A percentile compares a stretch with the other conserved stretches of the same genome.
These are phyloP conservation scores for Cutaneotrichosporon cyanovorans DNA, from an alignment of 1,284 basidiomycete genomes.

Conservation along the genomic window DNA sequence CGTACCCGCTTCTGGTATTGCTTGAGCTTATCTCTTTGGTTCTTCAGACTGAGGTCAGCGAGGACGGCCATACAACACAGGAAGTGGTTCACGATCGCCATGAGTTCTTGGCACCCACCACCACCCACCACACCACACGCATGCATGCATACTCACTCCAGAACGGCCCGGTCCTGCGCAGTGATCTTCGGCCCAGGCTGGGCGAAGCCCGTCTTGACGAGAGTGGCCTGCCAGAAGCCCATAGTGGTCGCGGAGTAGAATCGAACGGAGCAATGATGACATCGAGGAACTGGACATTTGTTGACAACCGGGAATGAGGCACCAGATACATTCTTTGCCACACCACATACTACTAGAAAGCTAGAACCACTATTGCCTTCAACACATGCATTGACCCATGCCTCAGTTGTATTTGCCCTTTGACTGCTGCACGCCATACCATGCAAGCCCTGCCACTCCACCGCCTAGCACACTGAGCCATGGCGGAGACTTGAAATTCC, in stretches of 20 bases:
- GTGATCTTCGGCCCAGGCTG: conserved; percentile 86
- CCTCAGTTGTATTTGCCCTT: no score
- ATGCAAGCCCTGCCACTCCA: conserved; percentile 43
- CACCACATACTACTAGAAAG: no score
- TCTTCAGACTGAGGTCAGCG: conserved; percentile 60
- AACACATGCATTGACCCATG: no score
- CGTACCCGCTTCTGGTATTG: conserved; percentile 88
- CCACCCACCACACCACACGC: no score
- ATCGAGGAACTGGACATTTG: no score
- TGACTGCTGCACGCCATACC: conserved; percentile 41
- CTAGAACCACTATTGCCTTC: no score
- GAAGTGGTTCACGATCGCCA: no score
- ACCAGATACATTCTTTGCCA: no score
- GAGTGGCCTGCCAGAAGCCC: conserved; percentile 34
- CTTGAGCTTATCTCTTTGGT: conserved; percentile 89
- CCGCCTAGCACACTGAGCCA: conserved; percentile 43
- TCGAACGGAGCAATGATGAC: neutral
- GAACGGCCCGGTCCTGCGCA: conserved; percentile 81
- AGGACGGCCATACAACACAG: neutral
- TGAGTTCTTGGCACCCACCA: no score
- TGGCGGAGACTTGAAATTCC: conserved; percentile 44
- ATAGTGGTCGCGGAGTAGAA: conserved; percentile 14
- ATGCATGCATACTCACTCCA: conserved; percentile 60
- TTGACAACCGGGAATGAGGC: no score
- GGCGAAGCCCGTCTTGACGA: conserved; percentile 46